Conservation (phyloP, 768 basidiomycete species). For the Royoungia palumana region DNA sequence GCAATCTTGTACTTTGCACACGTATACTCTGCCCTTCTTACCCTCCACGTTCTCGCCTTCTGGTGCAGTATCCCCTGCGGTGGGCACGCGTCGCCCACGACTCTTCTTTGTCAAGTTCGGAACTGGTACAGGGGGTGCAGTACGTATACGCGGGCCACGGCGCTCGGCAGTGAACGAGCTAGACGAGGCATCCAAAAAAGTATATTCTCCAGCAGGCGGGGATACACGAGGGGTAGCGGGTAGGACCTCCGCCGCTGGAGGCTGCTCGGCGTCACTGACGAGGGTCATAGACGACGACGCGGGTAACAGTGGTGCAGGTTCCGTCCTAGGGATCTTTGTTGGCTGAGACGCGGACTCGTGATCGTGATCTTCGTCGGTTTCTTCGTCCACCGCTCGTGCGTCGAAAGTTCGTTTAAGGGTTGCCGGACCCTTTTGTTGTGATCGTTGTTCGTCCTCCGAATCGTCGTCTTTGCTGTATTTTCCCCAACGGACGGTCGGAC, state of each 20-base stretch:
- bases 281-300: conserved; percentile 28
- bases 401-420: conserved; percentile 33
- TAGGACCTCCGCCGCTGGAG: conserved; percentile 4
- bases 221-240: conserved; percentile 16
- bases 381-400: conserved; percentile 34
- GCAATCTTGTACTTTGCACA: conserved; percentile 67
- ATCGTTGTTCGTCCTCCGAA: conserved; percentile 20
- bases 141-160: conserved; percentile 49
- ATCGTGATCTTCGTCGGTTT: conserved; percentile 32
- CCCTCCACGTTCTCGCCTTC: conserved; percentile 29
- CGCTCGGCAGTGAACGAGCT: conserved; percentile 38
- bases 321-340: conserved; percentile 30
- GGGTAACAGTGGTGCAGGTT: conserved; percentile 22
- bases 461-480: conserved; percentile 32
- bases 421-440: conserved; percentile 12
- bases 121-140: conserved; percentile 63
- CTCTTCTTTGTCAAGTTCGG: conserved; percentile 80
- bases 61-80: conserved; percentile 29
- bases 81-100: conserved; percentile 74
- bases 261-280: conserved; percentile 23
- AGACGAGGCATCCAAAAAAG: conserved; percentile 34
- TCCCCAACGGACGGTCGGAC: conserved; percentile 34
- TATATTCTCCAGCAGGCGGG: conserved; percentile 33
- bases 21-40: conserved; percentile 41
- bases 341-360: conserved; percentile 17